Percentiles rank a stretch among this genome's conserved stretches.
These are phyloP conservation scores for Aegilops longissima DNA, from an alignment of 176 grass and related monocot genomes.

Conservation along the genomic window DNA sequence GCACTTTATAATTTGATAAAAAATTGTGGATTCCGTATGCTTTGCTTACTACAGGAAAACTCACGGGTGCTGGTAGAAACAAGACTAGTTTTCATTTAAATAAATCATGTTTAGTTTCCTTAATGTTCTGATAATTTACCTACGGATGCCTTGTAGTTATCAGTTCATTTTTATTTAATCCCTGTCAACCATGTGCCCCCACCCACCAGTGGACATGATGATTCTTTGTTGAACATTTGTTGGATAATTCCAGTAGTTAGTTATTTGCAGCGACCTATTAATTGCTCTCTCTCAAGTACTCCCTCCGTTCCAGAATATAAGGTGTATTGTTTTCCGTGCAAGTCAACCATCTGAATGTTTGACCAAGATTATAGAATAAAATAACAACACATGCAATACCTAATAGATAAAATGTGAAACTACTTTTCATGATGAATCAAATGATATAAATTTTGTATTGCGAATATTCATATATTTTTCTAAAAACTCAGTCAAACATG, in stretches of 20 bases:
- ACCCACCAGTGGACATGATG: background rate
- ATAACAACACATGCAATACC: no score
- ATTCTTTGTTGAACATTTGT: slow-evolving; percentile 9
- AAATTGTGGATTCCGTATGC: background rate
- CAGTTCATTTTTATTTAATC: background rate
- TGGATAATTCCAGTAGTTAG: background rate
- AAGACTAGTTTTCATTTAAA: background rate
- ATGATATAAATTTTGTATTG: no score
- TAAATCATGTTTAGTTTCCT: background rate
- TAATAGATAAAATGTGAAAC: no score
- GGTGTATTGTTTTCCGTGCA: no score
- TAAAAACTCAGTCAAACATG: no score
- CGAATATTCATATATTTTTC: no score
- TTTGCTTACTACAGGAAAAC: background rate
- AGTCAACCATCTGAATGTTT: no score
- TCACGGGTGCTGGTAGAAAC: background rate
- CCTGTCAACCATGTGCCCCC: background rate
- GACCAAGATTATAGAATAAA: no score
- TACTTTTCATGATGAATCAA: no score
- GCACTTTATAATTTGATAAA: background rate
- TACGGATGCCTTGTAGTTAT: background rate
- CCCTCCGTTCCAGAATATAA: no score
- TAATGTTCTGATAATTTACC: background rate
- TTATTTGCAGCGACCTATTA: no score
- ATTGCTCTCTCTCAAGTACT: no score